Evolutionary conservation across 495 filamentous ascomycete genomes (phyloP).

Genomic region (Neurospora sp.): DNA sequence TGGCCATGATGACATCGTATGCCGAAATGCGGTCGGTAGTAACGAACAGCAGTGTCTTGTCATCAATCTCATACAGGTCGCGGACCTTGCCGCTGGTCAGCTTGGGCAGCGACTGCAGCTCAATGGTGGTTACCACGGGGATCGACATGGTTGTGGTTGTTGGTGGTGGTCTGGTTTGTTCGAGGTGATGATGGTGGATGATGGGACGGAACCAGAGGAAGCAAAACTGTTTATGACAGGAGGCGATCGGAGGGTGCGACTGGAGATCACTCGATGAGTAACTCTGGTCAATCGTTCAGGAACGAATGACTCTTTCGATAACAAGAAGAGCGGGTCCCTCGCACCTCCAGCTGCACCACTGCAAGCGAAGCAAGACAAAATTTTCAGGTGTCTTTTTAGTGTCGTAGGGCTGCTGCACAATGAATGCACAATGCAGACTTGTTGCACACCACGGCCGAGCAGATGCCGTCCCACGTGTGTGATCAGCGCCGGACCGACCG

Average conservation of each 20-base stretch:
- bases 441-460: neutral
- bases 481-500: neutral
- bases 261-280: neutral
- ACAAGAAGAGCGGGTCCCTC: neutral
- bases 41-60: slow-evolving; percentile 73
- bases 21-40: slow-evolving; percentile 83
- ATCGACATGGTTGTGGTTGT: slow-evolving; percentile 2
- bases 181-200: neutral
- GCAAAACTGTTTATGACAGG: neutral
- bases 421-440: neutral
- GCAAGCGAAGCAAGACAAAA: neutral
- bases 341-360: neutral
- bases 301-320: neutral
- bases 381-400: neutral
- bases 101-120: slow-evolving; percentile 23
- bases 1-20: slow-evolving; percentile 85
- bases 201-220: neutral
- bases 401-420: neutral
- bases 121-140: slow-evolving; percentile 17
- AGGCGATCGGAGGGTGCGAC: neutral
- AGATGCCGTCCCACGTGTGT: neutral
- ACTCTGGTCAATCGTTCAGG: neutral
- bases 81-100: slow-evolving; percentile 60
- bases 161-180: neutral
- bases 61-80: slow-evolving; percentile 67